Conservation (phyloP, 768 basidiomycete species). For the Botryobasidium botryosum region DNA sequence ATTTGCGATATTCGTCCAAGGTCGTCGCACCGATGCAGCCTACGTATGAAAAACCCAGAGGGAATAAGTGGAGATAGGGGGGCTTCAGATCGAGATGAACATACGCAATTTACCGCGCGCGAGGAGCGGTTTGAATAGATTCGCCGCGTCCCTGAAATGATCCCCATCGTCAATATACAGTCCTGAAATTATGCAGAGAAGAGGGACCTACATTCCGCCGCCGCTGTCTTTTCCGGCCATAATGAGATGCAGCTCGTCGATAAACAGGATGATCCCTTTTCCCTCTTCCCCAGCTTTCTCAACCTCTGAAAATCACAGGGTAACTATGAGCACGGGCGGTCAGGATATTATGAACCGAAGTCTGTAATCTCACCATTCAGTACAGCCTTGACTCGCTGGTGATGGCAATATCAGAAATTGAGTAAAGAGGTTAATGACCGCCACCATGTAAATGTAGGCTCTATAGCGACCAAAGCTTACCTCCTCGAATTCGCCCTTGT, state of each 20-base stretch:
- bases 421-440: too few species aligned
- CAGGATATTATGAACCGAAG: not conserved
- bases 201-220: conserved; percentile 8
- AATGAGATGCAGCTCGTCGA: conserved; percentile 88
- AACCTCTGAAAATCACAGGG: conserved; percentile 36
- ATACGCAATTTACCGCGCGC: conserved; percentile 66
- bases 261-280: conserved; percentile 74
- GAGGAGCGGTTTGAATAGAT: conserved; percentile 81
- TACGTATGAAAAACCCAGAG: too few species aligned
- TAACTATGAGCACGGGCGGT: not conserved
- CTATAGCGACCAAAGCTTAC: too few species aligned
- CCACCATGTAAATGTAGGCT: too few species aligned
- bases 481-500: conserved; percentile 97
- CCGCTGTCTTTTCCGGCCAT: conserved; percentile 46
- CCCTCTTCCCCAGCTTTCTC: conserved; percentile 72
- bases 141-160: conserved; percentile 26
- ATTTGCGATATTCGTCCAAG: conserved; percentile 77
- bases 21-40: conserved; percentile 85
- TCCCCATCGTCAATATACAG: conserved; percentile 6
- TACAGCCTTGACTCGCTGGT: conserved; percentile 80
- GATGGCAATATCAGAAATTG: too few species aligned
- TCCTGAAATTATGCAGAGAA: too few species aligned
- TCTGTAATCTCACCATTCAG: conserved; percentile 28
- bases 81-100: too few species aligned
- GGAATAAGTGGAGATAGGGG: too few species aligned